These are phyloP conservation scores for Trichosporon coremiiforme DNA, from an alignment of 1,284 basidiomycete genomes.

Conservation along the genomic window DNA sequence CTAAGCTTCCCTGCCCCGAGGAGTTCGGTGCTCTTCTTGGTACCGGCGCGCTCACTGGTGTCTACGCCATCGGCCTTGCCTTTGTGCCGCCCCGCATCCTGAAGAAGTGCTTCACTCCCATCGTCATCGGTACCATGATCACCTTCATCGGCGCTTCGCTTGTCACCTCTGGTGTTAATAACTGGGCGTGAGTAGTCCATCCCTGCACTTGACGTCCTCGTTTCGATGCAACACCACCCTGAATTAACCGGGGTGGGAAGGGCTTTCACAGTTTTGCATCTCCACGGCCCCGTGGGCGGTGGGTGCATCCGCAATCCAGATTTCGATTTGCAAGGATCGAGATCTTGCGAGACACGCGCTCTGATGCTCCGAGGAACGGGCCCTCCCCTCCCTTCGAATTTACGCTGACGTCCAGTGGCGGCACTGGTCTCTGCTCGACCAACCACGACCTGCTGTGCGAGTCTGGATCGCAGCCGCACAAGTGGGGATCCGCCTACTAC, in stretches of 20 bases:
- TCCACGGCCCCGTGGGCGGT: not conserved
- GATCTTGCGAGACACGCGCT: not conserved
- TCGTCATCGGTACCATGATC: constrained; percentile 45
- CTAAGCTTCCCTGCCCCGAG: constrained; percentile 40
- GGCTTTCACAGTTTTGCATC: not conserved
- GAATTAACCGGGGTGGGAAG: not conserved
- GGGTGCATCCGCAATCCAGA: not conserved
- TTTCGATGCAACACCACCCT: not conserved
- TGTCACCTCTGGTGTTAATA: constrained; percentile 39
- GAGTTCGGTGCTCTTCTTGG: constrained; percentile 45
- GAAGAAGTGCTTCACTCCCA: constrained; percentile 43
- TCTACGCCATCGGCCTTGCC: constrained; percentile 39
- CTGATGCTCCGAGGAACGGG: not conserved
- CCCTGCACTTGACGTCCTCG: not conserved
- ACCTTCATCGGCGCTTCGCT: constrained; percentile 43
- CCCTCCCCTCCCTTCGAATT: not conserved
- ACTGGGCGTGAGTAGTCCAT: constrained; percentile 38
- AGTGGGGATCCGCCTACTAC: constrained; percentile 40
- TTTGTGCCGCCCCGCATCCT: constrained; percentile 43
- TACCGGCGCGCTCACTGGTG: constrained; percentile 37
- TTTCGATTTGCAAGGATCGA: not conserved
- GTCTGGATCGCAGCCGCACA: constrained; percentile 30
- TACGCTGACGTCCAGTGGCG: constrained; percentile 28
- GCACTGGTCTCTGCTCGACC: constrained; percentile 34
- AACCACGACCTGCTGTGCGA: constrained; percentile 39